Evolutionary conservation across 140 eudicot genomes (phyloP).

Genomic region (Senecio squalidus): DNA sequence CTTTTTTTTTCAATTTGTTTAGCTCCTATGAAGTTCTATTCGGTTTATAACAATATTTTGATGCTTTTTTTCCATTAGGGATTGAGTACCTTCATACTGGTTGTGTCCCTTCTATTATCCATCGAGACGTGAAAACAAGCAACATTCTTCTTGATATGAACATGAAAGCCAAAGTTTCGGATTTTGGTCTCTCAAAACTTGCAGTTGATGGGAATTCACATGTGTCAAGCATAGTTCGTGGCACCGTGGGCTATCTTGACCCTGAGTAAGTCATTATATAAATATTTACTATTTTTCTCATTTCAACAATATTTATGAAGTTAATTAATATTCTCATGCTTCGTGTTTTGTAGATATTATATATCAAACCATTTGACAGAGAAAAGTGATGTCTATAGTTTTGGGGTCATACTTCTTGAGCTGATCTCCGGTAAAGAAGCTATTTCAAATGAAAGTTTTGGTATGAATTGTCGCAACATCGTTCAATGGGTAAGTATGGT

Average conservation of each 20-base stretch:
- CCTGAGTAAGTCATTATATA: conserved; percentile 58
- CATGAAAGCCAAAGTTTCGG: conserved; percentile 88
- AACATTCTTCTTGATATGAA: conserved; percentile 77
- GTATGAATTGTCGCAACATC: conserved; percentile 68
- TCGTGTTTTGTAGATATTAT: conserved; percentile 54
- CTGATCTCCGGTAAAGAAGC: conserved; percentile 88
- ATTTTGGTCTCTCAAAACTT: conserved; percentile 90
- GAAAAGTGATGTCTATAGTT: conserved; percentile 81
- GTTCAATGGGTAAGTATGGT: conserved; percentile 72
- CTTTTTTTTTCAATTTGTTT: neutral
- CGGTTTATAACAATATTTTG: neutral
- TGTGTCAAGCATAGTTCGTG: conserved; percentile 84
- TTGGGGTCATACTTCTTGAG: conserved; percentile 84
- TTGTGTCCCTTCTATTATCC: conserved; percentile 83
- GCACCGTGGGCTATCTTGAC: conserved; percentile 91
- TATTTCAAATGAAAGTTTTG: conserved; percentile 72
- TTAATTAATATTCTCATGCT: neutral
- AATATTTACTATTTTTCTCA: conserved; percentile 1
- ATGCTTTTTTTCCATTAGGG: conserved; percentile 47
- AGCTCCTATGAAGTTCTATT: neutral
- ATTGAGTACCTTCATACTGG: conserved; percentile 90
- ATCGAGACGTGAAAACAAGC: conserved; percentile 78
- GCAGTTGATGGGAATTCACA: conserved; percentile 84
- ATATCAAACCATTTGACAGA: conserved; percentile 85
- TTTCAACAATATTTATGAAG: neutral